Conservation (phyloP, 225 moss, liverwort and hornwort genomes). For the Pseudoscleropodium purum region DNA sequence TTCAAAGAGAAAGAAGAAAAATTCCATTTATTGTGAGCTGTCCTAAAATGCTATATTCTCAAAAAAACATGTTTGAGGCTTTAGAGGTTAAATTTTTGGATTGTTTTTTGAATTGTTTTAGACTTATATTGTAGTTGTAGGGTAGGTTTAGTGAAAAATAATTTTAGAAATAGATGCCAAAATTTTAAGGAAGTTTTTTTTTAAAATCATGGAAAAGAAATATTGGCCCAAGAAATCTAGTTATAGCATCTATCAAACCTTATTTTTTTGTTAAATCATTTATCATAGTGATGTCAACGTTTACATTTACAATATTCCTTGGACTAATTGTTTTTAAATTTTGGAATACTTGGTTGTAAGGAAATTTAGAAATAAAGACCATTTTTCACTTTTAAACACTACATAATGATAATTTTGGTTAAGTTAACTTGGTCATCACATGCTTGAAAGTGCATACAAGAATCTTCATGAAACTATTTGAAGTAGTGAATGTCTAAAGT, state of each 20-base stretch:
- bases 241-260: not conserved
- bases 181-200: rapidly evolving
- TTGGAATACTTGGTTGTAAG: not conserved
- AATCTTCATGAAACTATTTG: not conserved
- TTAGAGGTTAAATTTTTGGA: too few species aligned
- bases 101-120: not conserved
- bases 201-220: not conserved
- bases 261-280: not conserved
- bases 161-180: not conserved
- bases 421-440: not conserved
- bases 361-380: not conserved
- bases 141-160: not conserved
- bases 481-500: not conserved
- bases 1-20: too few species aligned
- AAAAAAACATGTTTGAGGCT: too few species aligned
- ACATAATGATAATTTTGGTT: not conserved
- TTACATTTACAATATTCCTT: rapidly evolving
- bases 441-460: not conserved
- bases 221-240: not conserved
- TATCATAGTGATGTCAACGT: rapidly evolving
- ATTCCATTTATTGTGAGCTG: too few species aligned
- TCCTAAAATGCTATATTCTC: too few species aligned
- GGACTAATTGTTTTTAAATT: not conserved
- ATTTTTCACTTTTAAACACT: not conserved
- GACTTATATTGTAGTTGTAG: not conserved